A percentile compares a stretch with the other conserved stretches of the same genome.
Evolutionary conservation across 2,329 filamentous ascomycete species (phyloP).

Genomic region (Lasiodiplodia gonubiensis): DNA sequence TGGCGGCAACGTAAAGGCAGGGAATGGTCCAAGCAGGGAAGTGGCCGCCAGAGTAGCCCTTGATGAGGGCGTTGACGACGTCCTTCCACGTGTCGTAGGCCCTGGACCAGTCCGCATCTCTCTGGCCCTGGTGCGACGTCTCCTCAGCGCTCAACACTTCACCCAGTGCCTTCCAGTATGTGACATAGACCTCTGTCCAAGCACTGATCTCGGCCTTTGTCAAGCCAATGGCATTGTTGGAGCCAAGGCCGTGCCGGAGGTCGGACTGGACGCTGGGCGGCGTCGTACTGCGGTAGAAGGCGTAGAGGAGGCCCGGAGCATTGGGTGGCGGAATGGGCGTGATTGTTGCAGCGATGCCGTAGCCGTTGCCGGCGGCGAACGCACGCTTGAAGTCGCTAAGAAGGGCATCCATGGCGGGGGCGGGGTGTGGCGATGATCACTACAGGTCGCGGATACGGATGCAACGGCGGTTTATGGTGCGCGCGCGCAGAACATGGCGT

Average conservation of each 20-base stretch:
- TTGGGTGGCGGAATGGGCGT: slow-evolving; percentile 69
- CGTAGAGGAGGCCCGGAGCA: slow-evolving; percentile 69
- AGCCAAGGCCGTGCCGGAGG: slow-evolving; percentile 68
- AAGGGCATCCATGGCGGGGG: slow-evolving; percentile 46
- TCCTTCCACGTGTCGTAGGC: slow-evolving; percentile 92
- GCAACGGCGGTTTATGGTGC: not conserved
- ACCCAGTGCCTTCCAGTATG: slow-evolving; percentile 82
- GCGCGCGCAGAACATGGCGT: not conserved
- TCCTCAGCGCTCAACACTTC: slow-evolving; percentile 73
- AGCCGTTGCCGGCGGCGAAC: slow-evolving; percentile 69
- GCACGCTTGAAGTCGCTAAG: slow-evolving; percentile 76
- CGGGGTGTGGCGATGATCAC: not conserved
- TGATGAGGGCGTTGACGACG: slow-evolving; percentile 74
- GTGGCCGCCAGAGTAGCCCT: slow-evolving; percentile 76
- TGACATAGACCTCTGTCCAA: slow-evolving; percentile 86
- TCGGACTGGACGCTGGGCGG: slow-evolving; percentile 69
- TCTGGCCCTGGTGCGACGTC: slow-evolving; percentile 51
- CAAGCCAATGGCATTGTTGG: slow-evolving; percentile 63
- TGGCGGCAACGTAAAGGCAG: slow-evolving; percentile 84
- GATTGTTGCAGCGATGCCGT: slow-evolving; percentile 74
- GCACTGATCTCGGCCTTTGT: slow-evolving; percentile 72
- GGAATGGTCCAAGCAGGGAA: slow-evolving; percentile 94
- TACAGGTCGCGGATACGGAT: not conserved
- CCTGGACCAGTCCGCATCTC: slow-evolving; percentile 71
- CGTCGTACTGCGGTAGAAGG: slow-evolving; percentile 75